Percentiles rank a stretch among this genome's conserved stretches.
Evolutionary conservation across 1,284 basidiomycete genomes (phyloP).

Genomic region (Sporisorium exsertum): DNA sequence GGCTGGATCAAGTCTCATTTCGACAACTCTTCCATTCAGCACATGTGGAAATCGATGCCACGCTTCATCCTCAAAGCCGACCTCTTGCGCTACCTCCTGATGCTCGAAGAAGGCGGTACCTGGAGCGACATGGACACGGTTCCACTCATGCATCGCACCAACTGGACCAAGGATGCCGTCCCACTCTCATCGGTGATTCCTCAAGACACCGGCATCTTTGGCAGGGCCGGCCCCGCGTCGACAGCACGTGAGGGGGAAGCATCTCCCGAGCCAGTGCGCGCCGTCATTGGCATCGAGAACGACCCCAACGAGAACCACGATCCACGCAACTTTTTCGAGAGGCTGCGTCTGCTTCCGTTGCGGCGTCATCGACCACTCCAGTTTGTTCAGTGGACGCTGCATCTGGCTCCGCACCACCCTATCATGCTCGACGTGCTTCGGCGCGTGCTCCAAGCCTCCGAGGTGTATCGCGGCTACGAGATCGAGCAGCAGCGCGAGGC

Average conservation of each 20-base stretch:
- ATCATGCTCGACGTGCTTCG: conserved; percentile 51
- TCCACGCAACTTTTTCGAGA: conserved; percentile 41
- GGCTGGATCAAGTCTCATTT: conserved; percentile 38
- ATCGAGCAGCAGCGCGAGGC: conserved; percentile 34
- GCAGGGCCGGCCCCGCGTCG: conserved; percentile 9
- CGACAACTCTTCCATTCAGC: conserved; percentile 35
- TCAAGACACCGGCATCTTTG: conserved; percentile 25
- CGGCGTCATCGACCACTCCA: conserved; percentile 35
- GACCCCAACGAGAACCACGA: conserved; percentile 37
- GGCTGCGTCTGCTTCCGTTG: conserved; percentile 34
- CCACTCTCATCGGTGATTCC: conserved; percentile 28
- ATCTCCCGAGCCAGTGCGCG: conserved; percentile 29
- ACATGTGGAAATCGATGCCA: conserved; percentile 47
- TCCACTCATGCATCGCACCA: conserved; percentile 39
- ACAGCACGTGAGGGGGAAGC: background rate
- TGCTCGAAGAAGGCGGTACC: conserved; percentile 48
- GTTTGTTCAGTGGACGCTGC: conserved; percentile 54
- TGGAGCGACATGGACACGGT: conserved; percentile 60
- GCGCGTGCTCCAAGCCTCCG: conserved; percentile 32
- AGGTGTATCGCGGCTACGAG: conserved; percentile 32
- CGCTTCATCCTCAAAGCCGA: conserved; percentile 56
- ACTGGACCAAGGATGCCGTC: conserved; percentile 46
- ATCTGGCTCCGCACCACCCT: conserved; percentile 40
- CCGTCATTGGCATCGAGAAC: conserved; percentile 50
- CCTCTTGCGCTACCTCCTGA: conserved; percentile 50